Percentiles rank a stretch among this genome's conserved stretches.
These are phyloP conservation scores for Russula virescens DNA, from an alignment of 768 basidiomycete species.

Conservation along the genomic window DNA sequence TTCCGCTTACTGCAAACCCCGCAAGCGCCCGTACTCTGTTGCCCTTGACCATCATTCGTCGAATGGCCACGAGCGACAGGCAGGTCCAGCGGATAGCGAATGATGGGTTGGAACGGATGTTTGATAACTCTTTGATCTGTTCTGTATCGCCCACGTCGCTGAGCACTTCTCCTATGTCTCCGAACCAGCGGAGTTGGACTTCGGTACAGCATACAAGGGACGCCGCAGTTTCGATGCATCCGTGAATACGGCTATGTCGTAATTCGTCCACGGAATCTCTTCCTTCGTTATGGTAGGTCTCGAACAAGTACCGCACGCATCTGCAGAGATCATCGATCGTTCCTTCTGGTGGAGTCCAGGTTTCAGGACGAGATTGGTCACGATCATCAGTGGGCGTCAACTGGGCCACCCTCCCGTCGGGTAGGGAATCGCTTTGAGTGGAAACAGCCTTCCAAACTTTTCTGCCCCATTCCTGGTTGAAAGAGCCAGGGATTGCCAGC, in stretches of 20 bases:
- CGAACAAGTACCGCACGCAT: not conserved
- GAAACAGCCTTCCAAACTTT: conserved; percentile 3
- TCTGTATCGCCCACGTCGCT: not conserved
- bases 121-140: not conserved
- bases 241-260: not conserved
- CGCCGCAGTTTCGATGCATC: not conserved
- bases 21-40: not conserved
- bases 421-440: too few species aligned
- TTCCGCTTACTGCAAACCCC: not conserved
- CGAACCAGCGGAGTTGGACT: not conserved
- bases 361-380: too few species aligned
- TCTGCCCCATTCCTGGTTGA: conserved; percentile 5
- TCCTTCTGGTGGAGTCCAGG: not conserved
- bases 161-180: not conserved
- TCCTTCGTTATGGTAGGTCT: not conserved
- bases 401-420: not conserved
- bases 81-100: conserved; percentile 6
- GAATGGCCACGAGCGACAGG: not conserved
- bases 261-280: not conserved
- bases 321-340: not conserved
- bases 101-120: not conserved
- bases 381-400: not conserved
- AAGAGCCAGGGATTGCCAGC: conserved; percentile 8
- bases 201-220: not conserved
- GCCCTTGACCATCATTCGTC: not conserved